Conservation (phyloP, 805 yeast species). For the Phaffomyces antillensis region DNA sequence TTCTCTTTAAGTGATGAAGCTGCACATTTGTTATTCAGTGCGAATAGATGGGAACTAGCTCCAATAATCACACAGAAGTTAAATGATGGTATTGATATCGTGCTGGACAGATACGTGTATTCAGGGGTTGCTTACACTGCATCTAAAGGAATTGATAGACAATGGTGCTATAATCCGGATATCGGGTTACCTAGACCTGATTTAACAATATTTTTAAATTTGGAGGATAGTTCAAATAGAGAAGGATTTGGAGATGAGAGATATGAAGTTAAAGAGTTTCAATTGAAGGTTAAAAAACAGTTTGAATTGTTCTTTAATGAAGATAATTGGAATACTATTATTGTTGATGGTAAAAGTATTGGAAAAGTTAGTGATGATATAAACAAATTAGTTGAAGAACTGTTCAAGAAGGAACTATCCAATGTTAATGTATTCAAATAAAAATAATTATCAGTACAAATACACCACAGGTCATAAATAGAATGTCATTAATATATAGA, state of each 20-base stretch:
- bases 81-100: constrained; percentile 46
- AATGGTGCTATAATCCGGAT: constrained; percentile 83
- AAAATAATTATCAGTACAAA: too few species aligned
- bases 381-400: constrained; percentile 28
- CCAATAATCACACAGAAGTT: constrained; percentile 39
- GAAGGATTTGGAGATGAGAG: constrained; percentile 93
- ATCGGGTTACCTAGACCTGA: constrained; percentile 85
- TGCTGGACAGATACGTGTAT: constrained; percentile 83
- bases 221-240: constrained; percentile 42
- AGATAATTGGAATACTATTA: constrained; percentile 37
- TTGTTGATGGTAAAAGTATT: constrained; percentile 53
- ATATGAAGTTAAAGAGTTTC: constrained; percentile 74
- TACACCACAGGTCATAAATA: not conserved
- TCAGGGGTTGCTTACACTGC: constrained; percentile 91
- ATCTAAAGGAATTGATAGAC: constrained; percentile 66
- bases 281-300: constrained; percentile 54
- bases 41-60: constrained; percentile 88
- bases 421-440: not conserved
- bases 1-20: constrained; percentile 64
- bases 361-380: constrained; percentile 46
- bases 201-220: constrained; percentile 65
- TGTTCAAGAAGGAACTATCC: not conserved
- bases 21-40: constrained; percentile 81
- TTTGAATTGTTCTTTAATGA: constrained; percentile 44
- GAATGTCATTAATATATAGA: not conserved